Percentiles rank a stretch among this genome's conserved stretches.
Conservation (phyloP, 768 basidiomycete species). For the Rhizopogon vesiculosus region DNA sequence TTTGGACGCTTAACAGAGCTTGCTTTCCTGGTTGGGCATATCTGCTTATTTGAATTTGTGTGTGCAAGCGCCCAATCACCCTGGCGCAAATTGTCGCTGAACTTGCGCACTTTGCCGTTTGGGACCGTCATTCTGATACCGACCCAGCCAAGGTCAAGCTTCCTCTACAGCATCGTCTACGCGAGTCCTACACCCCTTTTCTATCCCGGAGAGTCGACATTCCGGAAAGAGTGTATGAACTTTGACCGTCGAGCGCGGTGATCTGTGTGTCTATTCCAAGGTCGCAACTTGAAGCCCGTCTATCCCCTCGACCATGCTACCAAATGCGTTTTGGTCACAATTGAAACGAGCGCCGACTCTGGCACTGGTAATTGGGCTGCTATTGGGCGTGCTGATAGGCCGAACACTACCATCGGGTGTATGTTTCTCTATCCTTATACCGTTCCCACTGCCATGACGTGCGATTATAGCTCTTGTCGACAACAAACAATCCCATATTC, state of each 20-base stretch:
- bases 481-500: conserved; percentile 46
- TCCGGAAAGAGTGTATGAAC: not conserved
- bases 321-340: conserved; percentile 22
- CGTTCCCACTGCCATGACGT: not conserved
- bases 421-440: conserved; percentile 8
- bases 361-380: conserved; percentile 56
- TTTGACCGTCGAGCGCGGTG: not conserved
- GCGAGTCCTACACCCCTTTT: not conserved
- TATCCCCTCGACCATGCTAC: conserved; percentile 19
- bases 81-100: not conserved
- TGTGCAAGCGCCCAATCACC: not conserved
- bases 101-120: not conserved
- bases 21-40: not conserved
- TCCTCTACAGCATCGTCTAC: not conserved
- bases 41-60: conserved; percentile 1
- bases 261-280: not conserved
- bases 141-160: not conserved
- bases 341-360: conserved; percentile 48
- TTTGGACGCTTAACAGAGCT: too few species aligned
- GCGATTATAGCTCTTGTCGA: conserved; percentile 39
- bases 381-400: conserved; percentile 57
- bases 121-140: not conserved
- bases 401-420: conserved; percentile 37
- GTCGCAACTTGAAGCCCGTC: not conserved
- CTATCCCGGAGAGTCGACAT: not conserved